Conservation (phyloP, 768 basidiomycete species). For the Cyclocybe cylindracea region DNA sequence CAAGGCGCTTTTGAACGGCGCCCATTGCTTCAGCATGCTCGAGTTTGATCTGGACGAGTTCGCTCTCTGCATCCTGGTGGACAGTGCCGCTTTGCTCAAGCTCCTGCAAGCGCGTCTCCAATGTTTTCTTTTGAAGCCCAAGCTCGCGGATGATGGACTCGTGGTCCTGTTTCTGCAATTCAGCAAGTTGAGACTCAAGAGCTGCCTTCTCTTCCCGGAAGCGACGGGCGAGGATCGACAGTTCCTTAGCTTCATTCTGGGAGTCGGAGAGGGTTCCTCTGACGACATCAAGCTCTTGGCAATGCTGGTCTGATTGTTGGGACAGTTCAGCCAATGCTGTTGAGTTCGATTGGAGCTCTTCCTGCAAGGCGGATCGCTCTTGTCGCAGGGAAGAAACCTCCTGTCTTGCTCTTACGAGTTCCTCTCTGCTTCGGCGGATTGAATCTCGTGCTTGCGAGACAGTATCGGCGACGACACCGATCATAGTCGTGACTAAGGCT, state of each 20-base stretch:
- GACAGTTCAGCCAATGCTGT: background rate
- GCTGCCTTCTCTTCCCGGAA: constrained; percentile 16
- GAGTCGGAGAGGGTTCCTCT: constrained; percentile 4
- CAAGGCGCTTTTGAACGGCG: constrained; percentile 36
- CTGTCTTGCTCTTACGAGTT: constrained; percentile 2
- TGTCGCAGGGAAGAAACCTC: constrained; percentile 4
- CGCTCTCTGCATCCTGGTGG: constrained; percentile 23
- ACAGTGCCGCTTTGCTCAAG: constrained; percentile 16
- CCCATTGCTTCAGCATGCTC: constrained; percentile 38
- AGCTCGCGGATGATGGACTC: constrained; percentile 28
- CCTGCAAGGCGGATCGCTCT: constrained; percentile 5
- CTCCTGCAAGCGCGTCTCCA: constrained; percentile 26
- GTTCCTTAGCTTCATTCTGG: constrained; percentile 11
- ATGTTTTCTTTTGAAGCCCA: constrained; percentile 23
- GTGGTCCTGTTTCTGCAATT: constrained; percentile 21
- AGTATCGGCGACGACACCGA: constrained; percentile 39
- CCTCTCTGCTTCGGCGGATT: constrained; percentile 7
- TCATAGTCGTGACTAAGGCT: constrained; percentile 34
- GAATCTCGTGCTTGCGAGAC: constrained; percentile 22
- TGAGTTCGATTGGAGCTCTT: constrained; percentile 12
- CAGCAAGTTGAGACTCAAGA: constrained; percentile 23
- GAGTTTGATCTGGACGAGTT: constrained; percentile 31
- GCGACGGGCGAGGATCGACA: constrained; percentile 6
- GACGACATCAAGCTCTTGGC: constrained; percentile 10
- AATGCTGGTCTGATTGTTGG: constrained; percentile 12